Conservation (phyloP, 305 asterid species). For the Stenogyne calaminthoides region DNA sequence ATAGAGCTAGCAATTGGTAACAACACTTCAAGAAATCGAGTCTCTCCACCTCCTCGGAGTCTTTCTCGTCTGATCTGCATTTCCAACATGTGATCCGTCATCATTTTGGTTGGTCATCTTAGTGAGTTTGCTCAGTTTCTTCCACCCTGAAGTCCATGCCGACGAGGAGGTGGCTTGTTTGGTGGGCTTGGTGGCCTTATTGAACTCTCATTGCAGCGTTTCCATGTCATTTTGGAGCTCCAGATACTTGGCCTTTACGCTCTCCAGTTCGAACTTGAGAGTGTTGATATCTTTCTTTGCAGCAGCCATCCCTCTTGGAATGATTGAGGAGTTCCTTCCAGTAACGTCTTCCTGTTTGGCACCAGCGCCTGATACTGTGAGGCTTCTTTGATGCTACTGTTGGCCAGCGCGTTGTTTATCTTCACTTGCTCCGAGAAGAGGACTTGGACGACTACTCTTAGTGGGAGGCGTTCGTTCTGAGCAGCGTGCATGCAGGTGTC, state of each 20-base stretch:
- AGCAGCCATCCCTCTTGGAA: slow-evolving; percentile 90
- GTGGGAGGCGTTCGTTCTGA: slow-evolving; percentile 88
- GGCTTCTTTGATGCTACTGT: slow-evolving; percentile 53
- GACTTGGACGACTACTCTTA: slow-evolving; percentile 82
- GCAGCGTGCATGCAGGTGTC: slow-evolving; percentile 98
- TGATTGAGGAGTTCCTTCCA: slow-evolving; percentile 86
- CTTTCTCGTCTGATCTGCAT: slow-evolving; percentile 50
- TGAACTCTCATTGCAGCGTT: slow-evolving; percentile 67
- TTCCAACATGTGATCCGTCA: slow-evolving; percentile 40
- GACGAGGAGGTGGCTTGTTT: slow-evolving; percentile 53
- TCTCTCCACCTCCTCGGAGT: slow-evolving; percentile 90
- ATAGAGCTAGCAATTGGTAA: too few species aligned
- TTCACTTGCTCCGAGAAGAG: slow-evolving; percentile 93
- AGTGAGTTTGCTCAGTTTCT: slow-evolving; percentile 68
- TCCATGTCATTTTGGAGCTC: slow-evolving; percentile 81
- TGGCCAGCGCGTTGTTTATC: slow-evolving; percentile 79
- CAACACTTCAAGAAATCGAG: slow-evolving; percentile 74
- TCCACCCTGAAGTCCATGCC: slow-evolving; percentile 86
- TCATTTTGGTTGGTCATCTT: slow-evolving; percentile 54
- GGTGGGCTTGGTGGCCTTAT: slow-evolving; percentile 56
- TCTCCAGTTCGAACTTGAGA: slow-evolving; percentile 76
- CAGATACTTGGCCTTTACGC: slow-evolving; percentile 63
- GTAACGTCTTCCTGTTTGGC: slow-evolving; percentile 64
- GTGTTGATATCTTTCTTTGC: slow-evolving; percentile 92
- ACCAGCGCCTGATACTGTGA: slow-evolving; percentile 73